Conservation (phyloP, 2,329 filamentous ascomycete species). For the Fusarium udum region DNA sequence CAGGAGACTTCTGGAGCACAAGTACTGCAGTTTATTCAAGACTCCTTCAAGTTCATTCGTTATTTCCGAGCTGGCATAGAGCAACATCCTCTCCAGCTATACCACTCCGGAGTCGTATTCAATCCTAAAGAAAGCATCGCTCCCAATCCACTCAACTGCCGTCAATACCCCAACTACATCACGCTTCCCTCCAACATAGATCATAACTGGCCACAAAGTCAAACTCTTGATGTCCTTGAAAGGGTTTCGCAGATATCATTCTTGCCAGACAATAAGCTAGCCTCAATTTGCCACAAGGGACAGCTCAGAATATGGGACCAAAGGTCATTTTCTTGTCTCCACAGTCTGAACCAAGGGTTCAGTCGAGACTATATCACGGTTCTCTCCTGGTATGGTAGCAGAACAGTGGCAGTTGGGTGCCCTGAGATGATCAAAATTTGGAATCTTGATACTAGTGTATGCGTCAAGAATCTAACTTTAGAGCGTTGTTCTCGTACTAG, state of each 20-base stretch:
- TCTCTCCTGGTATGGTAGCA: not conserved
- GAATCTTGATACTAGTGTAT: not conserved
- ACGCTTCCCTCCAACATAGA: not conserved
- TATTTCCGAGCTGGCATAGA: not conserved
- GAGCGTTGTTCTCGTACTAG: too few relatives aligned
- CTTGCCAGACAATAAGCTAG: not conserved
- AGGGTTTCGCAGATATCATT: not conserved
- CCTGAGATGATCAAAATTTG: not conserved
- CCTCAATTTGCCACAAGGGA: accelerated
- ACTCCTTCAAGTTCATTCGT: not conserved
- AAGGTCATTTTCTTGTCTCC: not conserved
- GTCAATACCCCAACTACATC: not conserved
- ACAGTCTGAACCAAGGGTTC: not conserved
- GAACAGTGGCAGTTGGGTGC: not conserved
- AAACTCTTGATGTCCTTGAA: not conserved
- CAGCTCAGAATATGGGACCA: not conserved
- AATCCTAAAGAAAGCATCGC: not conserved
- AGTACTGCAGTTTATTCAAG: not conserved
- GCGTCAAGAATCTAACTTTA: too few relatives aligned
- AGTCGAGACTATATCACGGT: accelerated
- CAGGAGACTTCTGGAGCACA: not conserved
- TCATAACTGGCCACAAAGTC: not conserved
- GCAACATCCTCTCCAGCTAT: not conserved
- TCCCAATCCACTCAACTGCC: not conserved
- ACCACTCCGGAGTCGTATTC: not conserved